Conservation (phyloP, 495 filamentous ascomycete genomes). For the Aspergillus sparsus region DNA sequence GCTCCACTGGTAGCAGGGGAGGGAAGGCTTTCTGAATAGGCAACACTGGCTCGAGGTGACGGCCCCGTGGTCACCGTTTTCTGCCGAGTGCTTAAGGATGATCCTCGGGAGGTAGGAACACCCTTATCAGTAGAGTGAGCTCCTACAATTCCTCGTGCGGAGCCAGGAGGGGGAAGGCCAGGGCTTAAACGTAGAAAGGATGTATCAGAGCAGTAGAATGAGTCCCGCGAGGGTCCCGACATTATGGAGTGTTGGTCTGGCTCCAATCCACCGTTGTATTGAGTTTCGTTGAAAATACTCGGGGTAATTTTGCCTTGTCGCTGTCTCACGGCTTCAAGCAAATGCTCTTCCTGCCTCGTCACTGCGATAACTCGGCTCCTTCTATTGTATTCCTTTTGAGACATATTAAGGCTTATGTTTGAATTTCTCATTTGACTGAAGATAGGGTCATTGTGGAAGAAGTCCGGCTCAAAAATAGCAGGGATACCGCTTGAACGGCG, state of each 20-base stretch:
- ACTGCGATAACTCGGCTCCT: slow-evolving; percentile 78
- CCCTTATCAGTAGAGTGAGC: slow-evolving; percentile 35
- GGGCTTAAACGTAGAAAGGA: slow-evolving; percentile 50
- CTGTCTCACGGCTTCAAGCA: slow-evolving; percentile 77
- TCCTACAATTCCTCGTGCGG: slow-evolving; percentile 31
- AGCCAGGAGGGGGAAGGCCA: slow-evolving; percentile 29
- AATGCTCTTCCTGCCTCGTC: slow-evolving; percentile 79
- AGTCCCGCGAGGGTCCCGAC: slow-evolving; percentile 40
- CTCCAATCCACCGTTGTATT: slow-evolving; percentile 24
- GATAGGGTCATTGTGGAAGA: slow-evolving; percentile 28
- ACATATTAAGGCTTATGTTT: not conserved
- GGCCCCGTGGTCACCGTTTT: slow-evolving; percentile 36
- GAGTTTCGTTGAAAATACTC: slow-evolving; percentile 61
- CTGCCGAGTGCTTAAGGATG: slow-evolving; percentile 41
- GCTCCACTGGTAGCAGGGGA: slow-evolving; percentile 42
- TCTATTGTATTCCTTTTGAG: slow-evolving; percentile 38
- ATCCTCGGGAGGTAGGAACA: slow-evolving; percentile 31
- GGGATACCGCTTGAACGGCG: slow-evolving; percentile 40
- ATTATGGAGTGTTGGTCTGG: slow-evolving; percentile 35
- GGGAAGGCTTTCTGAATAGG: slow-evolving; percentile 43
- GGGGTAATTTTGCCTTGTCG: slow-evolving; percentile 77
- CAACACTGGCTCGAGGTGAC: slow-evolving; percentile 38
- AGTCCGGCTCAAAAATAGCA: slow-evolving; percentile 37
- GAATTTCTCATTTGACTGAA: slow-evolving; percentile 11
- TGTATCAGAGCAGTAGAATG: slow-evolving; percentile 42